Conservation (phyloP, 257 asterid species). For the Rehmannia glutinosa region DNA sequence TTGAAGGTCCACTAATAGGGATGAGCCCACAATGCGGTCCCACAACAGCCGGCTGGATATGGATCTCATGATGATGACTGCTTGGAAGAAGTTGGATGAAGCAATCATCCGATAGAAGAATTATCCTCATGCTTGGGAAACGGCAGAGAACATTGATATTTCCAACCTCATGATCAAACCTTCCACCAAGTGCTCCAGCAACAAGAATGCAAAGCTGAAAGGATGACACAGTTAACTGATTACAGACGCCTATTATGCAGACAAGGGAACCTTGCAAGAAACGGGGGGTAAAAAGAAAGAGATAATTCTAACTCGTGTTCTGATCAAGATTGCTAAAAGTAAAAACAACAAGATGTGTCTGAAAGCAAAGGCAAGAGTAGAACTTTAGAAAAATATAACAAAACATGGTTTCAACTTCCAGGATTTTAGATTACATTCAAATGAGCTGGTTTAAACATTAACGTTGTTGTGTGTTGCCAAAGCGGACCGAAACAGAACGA, state of each 20-base stretch:
- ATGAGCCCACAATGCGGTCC: slow-evolving; percentile 96
- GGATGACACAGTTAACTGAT: background rate
- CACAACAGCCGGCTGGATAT: slow-evolving; percentile 43
- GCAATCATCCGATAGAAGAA: slow-evolving; percentile 85
- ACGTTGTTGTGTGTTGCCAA: no score
- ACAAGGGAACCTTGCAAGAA: no score
- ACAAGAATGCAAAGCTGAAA: slow-evolving; percentile 79
- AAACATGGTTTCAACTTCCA: no score
- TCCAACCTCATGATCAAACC: slow-evolving; percentile 93
- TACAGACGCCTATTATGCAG: no score
- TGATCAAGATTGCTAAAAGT: no score
- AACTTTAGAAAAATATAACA: no score
- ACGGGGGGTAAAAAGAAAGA: no score
- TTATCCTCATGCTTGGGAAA: slow-evolving; percentile 55
- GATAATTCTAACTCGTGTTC: no score
- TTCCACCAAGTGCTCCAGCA: slow-evolving; percentile 96
- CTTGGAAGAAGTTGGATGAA: slow-evolving; percentile 84
- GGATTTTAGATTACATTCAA: no score
- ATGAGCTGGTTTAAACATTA: no score
- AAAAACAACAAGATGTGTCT: no score
- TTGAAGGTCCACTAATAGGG: slow-evolving; percentile 63
- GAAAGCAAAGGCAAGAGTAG: background rate
- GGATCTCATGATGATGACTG: slow-evolving; percentile 66
- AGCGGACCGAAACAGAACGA: no score
- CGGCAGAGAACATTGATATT: slow-evolving; percentile 70